Evolutionary conservation across 192 early-diverging fungal genomes (phyloP).

Genomic region (Backusella liffmaniae): DNA sequence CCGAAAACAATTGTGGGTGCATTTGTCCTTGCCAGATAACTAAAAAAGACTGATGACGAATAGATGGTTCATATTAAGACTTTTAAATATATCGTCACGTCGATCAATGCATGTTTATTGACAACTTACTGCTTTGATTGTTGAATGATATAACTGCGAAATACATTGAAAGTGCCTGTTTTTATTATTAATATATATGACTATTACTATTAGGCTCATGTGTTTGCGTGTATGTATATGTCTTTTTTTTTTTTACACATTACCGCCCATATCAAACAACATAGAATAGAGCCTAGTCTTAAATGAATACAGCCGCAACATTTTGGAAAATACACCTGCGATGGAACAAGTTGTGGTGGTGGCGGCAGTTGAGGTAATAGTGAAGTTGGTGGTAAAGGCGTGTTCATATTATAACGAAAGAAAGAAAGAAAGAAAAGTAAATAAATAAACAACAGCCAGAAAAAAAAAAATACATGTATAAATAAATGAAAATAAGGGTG

Average conservation of each 20-base stretch:
- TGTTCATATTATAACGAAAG: conserved; percentile 8
- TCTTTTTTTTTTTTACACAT: neutral
- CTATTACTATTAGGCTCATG: neutral
- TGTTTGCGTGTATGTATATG: neutral
- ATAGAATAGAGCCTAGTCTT: conserved; percentile 18
- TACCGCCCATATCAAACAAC: conserved; percentile 34
- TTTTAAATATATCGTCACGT: neutral
- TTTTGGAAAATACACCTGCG: neutral
- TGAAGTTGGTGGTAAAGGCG: neutral
- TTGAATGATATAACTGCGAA: conserved; percentile 36
- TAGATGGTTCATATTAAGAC: neutral
- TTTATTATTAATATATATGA: neutral
- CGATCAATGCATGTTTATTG: neutral
- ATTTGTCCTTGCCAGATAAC: neutral
- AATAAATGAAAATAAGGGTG: conserved; percentile 1
- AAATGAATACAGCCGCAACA: conserved; percentile 35
- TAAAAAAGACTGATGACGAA: conserved; percentile 28
- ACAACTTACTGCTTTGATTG: conserved; percentile 24
- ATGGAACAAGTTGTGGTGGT: neutral
- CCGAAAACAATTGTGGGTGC: conserved; percentile 27
- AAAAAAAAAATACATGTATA: neutral
- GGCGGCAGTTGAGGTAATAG: neutral
- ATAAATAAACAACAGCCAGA: neutral
- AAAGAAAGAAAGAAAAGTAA: neutral
- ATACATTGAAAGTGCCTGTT: conserved; percentile 30